Base-by-base conservation (phyloP, 139 green algal genomes). In the Auxenochlorella pyrenoidosa region DNA sequence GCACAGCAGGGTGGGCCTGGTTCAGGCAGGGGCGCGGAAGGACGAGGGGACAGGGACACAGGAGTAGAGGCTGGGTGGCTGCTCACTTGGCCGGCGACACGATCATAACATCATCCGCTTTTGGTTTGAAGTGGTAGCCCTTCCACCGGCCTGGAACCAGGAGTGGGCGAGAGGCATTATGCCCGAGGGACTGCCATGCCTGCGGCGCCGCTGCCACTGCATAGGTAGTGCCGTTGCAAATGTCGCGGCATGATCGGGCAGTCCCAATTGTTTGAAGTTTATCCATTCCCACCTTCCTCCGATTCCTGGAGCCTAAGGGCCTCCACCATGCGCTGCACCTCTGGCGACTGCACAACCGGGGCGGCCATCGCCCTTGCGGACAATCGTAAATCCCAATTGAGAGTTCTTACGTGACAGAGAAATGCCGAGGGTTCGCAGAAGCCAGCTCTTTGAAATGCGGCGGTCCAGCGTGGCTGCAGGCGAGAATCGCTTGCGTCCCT, bases 51-150 rank as follows among this genome's bases (percentile, higher is more conserved):
- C n/a, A n/a, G n/a, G n/a, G n/a, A n/a, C n/a, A n/a, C n/a, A n/a
- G n/a, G n/a, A n/a, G n/a, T n/a, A n/a, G n/a, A n/a, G n/a, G n/a
- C n/a, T n/a, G n/a, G n/a, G 72, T 6, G 12, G 8, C 21, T 10
- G 72, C 88, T 18, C 30, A 78, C 60, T 92, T 92, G 60, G 73
- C 59, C 1, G 73, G 58, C 0, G 79, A 77, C 6, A 63, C 79
- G 47, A 92, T 47, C 21, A 92, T 80, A 1, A 92, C 78, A 24
- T 90, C 89, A 1, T 68, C 77, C 28, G 47, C 59, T 5, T 30
- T 40, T 3, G 87, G 87, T 41, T 77, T 73, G 58, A 85, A 75
- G 41, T 79, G 41, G 30, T 59, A 79, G 12, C 73, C 73, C 19
- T 59, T 59, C 41, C 54, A 28, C 15, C 73, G 41, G 12, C 73